Base-by-base conservation (phyloP, 2,329 filamentous ascomycete species). In the Fusarium sterilihyphosum region DNA sequence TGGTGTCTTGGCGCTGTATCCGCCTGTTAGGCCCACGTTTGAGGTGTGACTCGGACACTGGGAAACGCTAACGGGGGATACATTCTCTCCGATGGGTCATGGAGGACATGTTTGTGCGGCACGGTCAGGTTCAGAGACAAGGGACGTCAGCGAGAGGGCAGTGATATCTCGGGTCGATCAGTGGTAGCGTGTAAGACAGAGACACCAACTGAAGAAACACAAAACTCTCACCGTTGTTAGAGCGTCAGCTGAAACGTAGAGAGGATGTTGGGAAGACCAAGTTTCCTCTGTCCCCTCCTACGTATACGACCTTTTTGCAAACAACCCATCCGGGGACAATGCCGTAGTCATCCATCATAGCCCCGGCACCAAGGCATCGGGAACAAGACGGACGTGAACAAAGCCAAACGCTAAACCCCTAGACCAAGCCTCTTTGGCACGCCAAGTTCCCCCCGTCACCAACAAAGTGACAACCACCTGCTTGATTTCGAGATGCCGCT, bases 381-480 rank as follows among this genome's bases (percentile, higher is more conserved):
- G 65, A 78, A 78, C 78, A 78, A 73, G 41, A 62, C 71, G 75
- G 75, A 54, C 14, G 43, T 78, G 74, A 61, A 47, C 37, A 58
- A 56, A 61, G 53, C 41, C 65, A 50, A 49, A 64, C 46, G 53
- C 69, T 59, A 57, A 61, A 68, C 41, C 33, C 53, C 54, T 69
- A 73, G 63, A 56, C 61, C 75, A 67, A 75, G 62, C 54, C 64
- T 44, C 37, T 56, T 56, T 56, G 16, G 26, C 20, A 41, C 35
- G 52, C 52, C 52, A 56, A 56, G 52, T 31, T 9, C 16, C 20
- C 46, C 20, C 20, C 35, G 9, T 29, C 52, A 14, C 18, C 17
- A 35, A 3, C 43, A 46, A 18, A 44, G 22, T 43, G 6, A 46
- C 22, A 12, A 16, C 33, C 33, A 52, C 31, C 49, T 52, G 22